A percentile compares a stretch with the other conserved stretches of the same genome.
Evolutionary conservation across 164 flowering plant species (phyloP).

Genomic region (Vitis riparia): DNA sequence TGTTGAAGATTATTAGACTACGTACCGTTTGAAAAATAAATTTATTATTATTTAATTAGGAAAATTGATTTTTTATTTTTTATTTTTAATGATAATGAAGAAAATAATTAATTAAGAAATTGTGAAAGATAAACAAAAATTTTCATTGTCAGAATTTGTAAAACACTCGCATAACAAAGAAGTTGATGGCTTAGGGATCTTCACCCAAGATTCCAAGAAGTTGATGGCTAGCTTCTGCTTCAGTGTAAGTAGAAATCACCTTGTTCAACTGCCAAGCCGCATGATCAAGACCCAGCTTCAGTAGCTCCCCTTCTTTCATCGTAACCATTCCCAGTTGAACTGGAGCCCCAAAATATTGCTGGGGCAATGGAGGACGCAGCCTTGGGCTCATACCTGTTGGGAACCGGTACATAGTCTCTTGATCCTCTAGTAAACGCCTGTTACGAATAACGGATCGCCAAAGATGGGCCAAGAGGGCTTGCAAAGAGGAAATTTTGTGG

Average conservation of each 20-base stretch:
- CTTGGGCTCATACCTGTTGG: slow-evolving; percentile 19
- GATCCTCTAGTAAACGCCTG: not conserved
- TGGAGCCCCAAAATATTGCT: slow-evolving; percentile 40
- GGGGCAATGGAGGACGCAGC: slow-evolving; percentile 31
- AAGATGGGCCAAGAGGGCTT: slow-evolving; percentile 31
- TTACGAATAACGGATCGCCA: slow-evolving; percentile 35
- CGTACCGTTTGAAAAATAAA: too few relatives aligned
- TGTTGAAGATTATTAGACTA: too few relatives aligned
- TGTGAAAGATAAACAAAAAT: too few relatives aligned
- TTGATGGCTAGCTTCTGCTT: not conserved
- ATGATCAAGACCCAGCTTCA: slow-evolving; percentile 14
- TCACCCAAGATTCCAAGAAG: slow-evolving; percentile 11
- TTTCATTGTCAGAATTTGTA: too few relatives aligned
- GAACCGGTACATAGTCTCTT: slow-evolving; percentile 8
- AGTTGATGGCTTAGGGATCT: slow-evolving; percentile 4
- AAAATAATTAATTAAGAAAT: too few relatives aligned
- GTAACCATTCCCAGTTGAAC: not conserved
- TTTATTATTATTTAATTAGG: too few relatives aligned
- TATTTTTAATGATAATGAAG: too few relatives aligned
- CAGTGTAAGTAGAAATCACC: slow-evolving; percentile 8
- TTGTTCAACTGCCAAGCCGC: slow-evolving; percentile 34
- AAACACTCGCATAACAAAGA: too few relatives aligned
- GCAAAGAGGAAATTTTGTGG: slow-evolving; percentile 32
- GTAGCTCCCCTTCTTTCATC: slow-evolving; percentile 27
- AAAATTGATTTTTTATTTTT: too few relatives aligned